Evolutionary conservation across 2,329 filamentous ascomycete genomes (phyloP).

Genomic region (Fusarium falciforme): DNA sequence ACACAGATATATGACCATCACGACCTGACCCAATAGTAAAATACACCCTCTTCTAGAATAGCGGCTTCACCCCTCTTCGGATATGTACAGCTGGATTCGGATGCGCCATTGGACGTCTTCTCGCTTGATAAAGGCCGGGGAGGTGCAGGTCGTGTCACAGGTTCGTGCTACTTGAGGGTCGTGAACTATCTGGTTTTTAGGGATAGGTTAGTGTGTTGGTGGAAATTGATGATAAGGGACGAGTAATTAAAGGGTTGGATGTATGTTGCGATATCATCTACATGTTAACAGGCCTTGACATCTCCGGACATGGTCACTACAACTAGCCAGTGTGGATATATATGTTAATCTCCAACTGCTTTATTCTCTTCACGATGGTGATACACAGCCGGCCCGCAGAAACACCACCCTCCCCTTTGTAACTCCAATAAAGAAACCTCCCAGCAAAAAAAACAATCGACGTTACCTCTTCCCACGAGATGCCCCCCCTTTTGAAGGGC

Average conservation of each 20-base stretch:
- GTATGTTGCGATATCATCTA: neutral
- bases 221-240: neutral
- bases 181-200: neutral
- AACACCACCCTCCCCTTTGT: constrained; percentile 15
- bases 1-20: neutral
- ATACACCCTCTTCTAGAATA: neutral
- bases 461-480: neutral
- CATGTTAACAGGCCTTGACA: neutral
- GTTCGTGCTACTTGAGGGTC: constrained; percentile 20
- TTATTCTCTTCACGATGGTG: neutral
- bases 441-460: neutral
- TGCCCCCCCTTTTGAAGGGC: neutral
- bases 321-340: neutral
- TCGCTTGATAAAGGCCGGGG: constrained; percentile 39
- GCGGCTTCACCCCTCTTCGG: neutral
- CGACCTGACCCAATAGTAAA: neutral
- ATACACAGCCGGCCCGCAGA: constrained; percentile 14
- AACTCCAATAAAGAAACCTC: neutral
- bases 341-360: neutral
- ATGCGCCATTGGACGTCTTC: constrained; percentile 13
- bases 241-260: neutral
- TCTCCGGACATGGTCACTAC: neutral
- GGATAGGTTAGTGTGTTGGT: too few relatives aligned
- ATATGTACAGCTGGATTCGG: neutral
- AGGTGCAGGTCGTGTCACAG: constrained; percentile 31